Evolutionary conservation across 768 basidiomycete species (phyloP), one percentile per base, ranked within the genome.

Genomic region (Pisolithus albus): DNA sequence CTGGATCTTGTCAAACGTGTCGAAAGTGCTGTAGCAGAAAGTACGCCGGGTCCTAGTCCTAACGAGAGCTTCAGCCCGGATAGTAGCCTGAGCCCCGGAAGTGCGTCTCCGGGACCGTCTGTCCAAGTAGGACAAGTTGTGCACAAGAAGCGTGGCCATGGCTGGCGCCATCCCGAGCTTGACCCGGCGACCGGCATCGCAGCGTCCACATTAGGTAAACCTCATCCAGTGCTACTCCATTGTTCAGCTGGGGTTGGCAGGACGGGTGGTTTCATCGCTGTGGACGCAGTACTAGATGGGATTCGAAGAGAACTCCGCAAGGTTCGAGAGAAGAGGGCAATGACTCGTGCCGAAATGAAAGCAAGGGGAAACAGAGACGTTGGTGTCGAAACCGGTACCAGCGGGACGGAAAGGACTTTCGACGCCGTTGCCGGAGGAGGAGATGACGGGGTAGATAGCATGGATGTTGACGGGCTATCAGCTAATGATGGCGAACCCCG

Each of bases 171-270:
- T 37, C 63, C 66, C 19, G 74, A 74, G 4, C 54, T 86, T 39
- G 83, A 87, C 50, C 60, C 70, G 16, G 69, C 69, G 52, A 80
- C 75, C 0, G 86, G 86, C 0, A 70, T 87, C 47, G 75, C 78
- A 16, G 64, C 72, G 49, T 78, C 78, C 54, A 78, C 79, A 6
- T 56, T 76, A 46, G 77, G 75, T 6, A 64, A 53, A 41, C 50
- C 56, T 13, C 68, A 78, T 19, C 88, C 89, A 1, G 78, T 92
- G 26, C 64, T 94, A 44, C 66, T 94, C 56, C 92, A 94, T 64
- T 94, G 94, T 63, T 93, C 91, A 28, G 95, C 95, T 0, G 95
- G 95, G 18, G 92, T 96, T 6, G 95, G 95, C 0, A 79, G 95
- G 39, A 97, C 95, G 0, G 95, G 95, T 19, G 89, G 88, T 23